These are phyloP conservation scores for Sisymbrium irio DNA, from an alignment of 345 rosid genomes.

Conservation along the genomic window DNA sequence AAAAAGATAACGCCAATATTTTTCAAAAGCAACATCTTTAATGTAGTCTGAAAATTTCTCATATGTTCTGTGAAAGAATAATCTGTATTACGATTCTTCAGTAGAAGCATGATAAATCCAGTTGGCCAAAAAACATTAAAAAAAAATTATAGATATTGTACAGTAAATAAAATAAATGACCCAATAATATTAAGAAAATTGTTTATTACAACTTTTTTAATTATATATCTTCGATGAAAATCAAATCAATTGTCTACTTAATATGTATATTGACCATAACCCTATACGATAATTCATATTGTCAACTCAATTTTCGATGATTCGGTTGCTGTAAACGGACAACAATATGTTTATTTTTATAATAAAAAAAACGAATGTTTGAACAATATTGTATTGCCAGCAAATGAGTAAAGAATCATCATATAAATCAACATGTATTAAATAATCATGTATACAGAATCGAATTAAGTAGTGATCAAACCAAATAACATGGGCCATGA, in stretches of 20 bases:
- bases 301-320: background rate
- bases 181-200: background rate
- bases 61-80: background rate
- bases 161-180: background rate
- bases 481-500: background rate
- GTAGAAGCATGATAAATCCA: background rate
- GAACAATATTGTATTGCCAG: background rate
- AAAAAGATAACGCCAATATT: background rate
- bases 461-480: background rate
- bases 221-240: background rate
- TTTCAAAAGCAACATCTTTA: background rate
- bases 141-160: background rate
- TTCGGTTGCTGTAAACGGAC: background rate
- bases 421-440: background rate
- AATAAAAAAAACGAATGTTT: background rate
- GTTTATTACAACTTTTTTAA: background rate
- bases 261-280: background rate
- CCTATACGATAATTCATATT: background rate
- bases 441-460: background rate
- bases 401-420: background rate
- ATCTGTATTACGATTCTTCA: background rate
- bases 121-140: background rate
- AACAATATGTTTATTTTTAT: background rate
- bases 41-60: constrained; percentile 2
- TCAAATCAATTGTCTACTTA: background rate